Evolutionary conservation across 1,284 basidiomycete species (phyloP), one percentile per base, ranked within the genome.

Genomic region (Clitocybe nebularis): DNA sequence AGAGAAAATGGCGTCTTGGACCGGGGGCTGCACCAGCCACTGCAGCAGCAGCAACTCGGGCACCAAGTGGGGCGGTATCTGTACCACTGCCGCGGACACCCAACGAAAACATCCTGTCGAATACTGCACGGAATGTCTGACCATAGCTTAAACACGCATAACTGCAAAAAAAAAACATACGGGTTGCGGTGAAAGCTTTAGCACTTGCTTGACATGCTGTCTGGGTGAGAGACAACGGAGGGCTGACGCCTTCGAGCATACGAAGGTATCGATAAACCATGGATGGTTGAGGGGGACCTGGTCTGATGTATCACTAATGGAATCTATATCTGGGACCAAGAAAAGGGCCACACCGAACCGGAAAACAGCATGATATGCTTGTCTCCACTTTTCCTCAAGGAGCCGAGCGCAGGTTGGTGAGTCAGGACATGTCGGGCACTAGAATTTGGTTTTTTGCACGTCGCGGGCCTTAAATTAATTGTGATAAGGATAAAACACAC

Each of bases 301-400:
- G 28, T 36, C 38, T n/a, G 35, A 16, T 5, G n/a, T n/a, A 29
- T n/a, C 7, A 35, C 26, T 19, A 20, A 20, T 32, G 23, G 30
- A 13, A 10, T 22, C 54, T 47, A 38, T 5, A 56, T 33, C 30
- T 44, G 57, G 26, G 13, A 38, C 24, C 17, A 39, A 32, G 19
- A 20, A 51, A 46, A 11, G n/a, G n/a, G 45, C 43, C 71, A 38
- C 29, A 78, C 89, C 92, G 61, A 93, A 95, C 33, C 92, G 78
- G 59, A 92, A 91, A 11, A 92, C 85, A 10, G 89, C 79, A 39
- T 82, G 77, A 57, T 94, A 93, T 0, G 90, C 92, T 55, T 88
- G 85, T 30, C 81, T 71, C 91, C 93, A 97, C 60, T 93, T 93
- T 49, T 95, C 93, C 56, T 95, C 91, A 5, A 97, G 74, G n/a